These are phyloP conservation scores for Myxozyma kluyveri DNA, from an alignment of 805 yeast species.

Conservation along the genomic window DNA sequence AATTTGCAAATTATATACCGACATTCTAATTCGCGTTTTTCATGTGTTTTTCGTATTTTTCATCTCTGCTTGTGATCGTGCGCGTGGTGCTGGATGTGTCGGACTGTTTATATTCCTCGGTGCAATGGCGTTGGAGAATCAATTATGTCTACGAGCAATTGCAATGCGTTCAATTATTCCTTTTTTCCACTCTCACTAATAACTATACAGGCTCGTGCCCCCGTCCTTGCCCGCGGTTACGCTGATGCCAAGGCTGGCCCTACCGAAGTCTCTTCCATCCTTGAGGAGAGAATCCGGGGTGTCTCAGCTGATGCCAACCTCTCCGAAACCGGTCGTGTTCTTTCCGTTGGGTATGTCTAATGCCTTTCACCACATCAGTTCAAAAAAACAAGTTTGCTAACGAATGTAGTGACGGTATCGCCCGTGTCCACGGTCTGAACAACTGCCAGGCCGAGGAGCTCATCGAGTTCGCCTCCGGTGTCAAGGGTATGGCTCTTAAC, in stretches of 20 bases:
- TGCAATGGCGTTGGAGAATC: too few relatives aligned
- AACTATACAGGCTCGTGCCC: slow-evolving; percentile 19
- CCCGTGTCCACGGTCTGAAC: slow-evolving; percentile 99
- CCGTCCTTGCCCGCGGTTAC: slow-evolving; percentile 64
- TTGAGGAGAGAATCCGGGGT: slow-evolving; percentile 99
- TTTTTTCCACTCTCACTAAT: too few relatives aligned
- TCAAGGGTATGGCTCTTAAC: slow-evolving; percentile 99
- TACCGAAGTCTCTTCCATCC: slow-evolving; percentile 97
- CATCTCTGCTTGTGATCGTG: too few relatives aligned
- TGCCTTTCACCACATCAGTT: neutral
- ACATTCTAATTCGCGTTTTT: too few relatives aligned
- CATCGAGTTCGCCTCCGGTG: slow-evolving; percentile 99
- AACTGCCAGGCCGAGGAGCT: slow-evolving; percentile 99
- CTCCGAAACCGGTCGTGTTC: slow-evolving; percentile 99
- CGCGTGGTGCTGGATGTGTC: too few relatives aligned
- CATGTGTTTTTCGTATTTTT: too few relatives aligned
- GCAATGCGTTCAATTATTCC: too few relatives aligned
- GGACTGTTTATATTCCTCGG: too few relatives aligned
- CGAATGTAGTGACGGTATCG: slow-evolving; percentile 93
- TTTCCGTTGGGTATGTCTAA: slow-evolving; percentile 84
- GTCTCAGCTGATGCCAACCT: slow-evolving; percentile 95
- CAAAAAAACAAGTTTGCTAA: neutral
- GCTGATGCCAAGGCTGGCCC: slow-evolving; percentile 97
- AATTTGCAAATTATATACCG: too few relatives aligned
- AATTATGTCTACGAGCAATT: too few relatives aligned